Percentiles rank a stretch among this genome's conserved stretches.
Evolutionary conservation across 1,284 basidiomycete species (phyloP).

Genomic region (Volvariella surrecta): DNA sequence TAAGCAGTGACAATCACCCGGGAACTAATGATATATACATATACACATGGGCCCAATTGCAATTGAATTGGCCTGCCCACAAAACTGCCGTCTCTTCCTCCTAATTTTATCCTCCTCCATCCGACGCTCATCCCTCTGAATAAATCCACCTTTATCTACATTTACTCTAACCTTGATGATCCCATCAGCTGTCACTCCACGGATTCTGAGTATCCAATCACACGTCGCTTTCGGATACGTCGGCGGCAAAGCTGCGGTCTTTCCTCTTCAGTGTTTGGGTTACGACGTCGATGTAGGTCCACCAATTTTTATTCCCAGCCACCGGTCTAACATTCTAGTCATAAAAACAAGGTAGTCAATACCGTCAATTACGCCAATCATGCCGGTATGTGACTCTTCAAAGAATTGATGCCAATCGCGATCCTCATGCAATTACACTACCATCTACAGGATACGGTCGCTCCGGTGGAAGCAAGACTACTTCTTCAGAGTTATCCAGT

Average conservation of each 20-base stretch:
- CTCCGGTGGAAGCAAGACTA: slow-evolving; percentile 67
- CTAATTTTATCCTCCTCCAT: too few relatives aligned
- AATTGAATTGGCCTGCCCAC: not conserved
- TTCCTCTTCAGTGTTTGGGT: slow-evolving; percentile 91
- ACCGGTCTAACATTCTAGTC: slow-evolving; percentile 18
- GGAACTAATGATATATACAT: too few relatives aligned
- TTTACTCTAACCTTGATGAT: not conserved
- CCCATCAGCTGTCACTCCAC: slow-evolving; percentile 15
- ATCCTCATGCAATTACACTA: slow-evolving; percentile 1
- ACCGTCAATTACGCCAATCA: slow-evolving; percentile 97
- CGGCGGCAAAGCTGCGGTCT: slow-evolving; percentile 91
- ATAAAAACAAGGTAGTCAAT: slow-evolving; percentile 68
- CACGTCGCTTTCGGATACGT: slow-evolving; percentile 96
- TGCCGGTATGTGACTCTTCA: slow-evolving; percentile 48
- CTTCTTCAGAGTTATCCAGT: slow-evolving; percentile 53
- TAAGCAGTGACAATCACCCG: too few relatives aligned
- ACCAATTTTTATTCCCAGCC: not conserved
- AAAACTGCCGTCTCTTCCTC: not conserved
- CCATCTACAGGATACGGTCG: slow-evolving; percentile 59
- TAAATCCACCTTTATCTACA: too few relatives aligned
- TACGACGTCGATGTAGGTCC: slow-evolving; percentile 91
- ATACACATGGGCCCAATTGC: too few relatives aligned
- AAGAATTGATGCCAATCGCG: not conserved
- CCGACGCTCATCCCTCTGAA: too few relatives aligned
- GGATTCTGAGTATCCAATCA: slow-evolving; percentile 79